Evolutionary conservation across 148 eudicot genomes (phyloP), one percentile per base, ranked within the genome.

Genomic region (Rheum nobile): DNA sequence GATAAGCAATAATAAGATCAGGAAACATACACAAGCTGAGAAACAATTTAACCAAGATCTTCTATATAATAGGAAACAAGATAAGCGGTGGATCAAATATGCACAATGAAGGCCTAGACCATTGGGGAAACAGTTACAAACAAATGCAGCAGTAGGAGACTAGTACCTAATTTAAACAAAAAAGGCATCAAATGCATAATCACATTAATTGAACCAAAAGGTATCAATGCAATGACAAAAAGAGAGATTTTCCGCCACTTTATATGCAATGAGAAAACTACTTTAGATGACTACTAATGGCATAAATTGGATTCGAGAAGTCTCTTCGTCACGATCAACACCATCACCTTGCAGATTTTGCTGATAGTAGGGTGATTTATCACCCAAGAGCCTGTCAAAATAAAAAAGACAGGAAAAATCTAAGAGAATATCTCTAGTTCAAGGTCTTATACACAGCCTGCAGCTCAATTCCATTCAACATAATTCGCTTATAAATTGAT

Each of bases 301-400:
- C 84, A 72, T 85, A 94, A 97, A 94, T 72, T 94, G 98, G 72
- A 94, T 93, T 37, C 96, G 90, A 28, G 98, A 89, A 54, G 96
- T 92, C 75, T 92, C 97, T 74, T 92, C 97, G 65, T 92, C 97
- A 14, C 97, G 96, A 81, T 92, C 97, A 86, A 88, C 88, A 55
- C 82, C 96, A 73, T 90, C 93, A 10, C 91, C 96, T 80, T 90
- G 97, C 39, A 87, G 78, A 84, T 87, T 90, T 76, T 92, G 96
- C 79, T 92, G 98, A 67, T 96, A 90, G 78, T 85, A 90, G 9
- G 98, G 98, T n/a, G 98, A 92, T 68, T 92, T 92, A 78, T 92
- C 98, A 38, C 96, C 98, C 76, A 92, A 77, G 10, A 92, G 79
- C 82, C 98, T 92, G 81, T 17, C 71, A 76, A 41, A 54, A 39